Percentiles rank a stretch among this genome's conserved stretches.
These are phyloP conservation scores for Globisporangium barbulae DNA, from an alignment of 352 stramenopile genomes.

Conservation along the genomic window DNA sequence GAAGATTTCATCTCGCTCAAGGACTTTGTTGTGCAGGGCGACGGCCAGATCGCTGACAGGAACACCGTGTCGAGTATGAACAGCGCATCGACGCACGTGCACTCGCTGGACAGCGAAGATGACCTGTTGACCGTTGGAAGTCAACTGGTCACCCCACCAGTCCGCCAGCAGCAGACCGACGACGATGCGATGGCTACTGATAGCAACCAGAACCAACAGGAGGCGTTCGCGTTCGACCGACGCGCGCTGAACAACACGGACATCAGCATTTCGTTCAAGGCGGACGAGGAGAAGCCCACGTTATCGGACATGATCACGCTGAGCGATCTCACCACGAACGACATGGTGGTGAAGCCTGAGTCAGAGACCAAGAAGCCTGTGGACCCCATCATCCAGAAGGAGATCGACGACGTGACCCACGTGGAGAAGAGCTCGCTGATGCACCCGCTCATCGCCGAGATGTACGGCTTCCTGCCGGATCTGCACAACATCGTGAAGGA, in stretches of 20 bases:
- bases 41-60: constrained; percentile 19
- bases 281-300: background rate
- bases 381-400: constrained; percentile 2
- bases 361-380: constrained; percentile 9
- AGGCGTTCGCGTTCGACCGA: background rate
- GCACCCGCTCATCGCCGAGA: constrained; percentile 49
- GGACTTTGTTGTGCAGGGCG: constrained; percentile 39
- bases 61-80: constrained; percentile 22
- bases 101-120: constrained; percentile 22
- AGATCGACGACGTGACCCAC: constrained; percentile 20
- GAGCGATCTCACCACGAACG: constrained; percentile 1
- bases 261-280: constrained; percentile 10
- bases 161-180: constrained; percentile 13
- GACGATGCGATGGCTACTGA: background rate
- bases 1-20: constrained; percentile 52
- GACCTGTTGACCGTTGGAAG: constrained; percentile 15
- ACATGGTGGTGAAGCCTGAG: constrained; percentile 2
- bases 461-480: constrained; percentile 45
- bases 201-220: background rate
- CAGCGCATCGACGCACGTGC: constrained; percentile 24
- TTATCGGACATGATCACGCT: constrained; percentile 20
- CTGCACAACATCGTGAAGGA: constrained; percentile 55
- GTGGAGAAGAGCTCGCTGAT: constrained; percentile 28
- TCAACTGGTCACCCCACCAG: constrained; percentile 11
- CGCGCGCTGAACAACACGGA: constrained; percentile 10